A percentile compares a stretch with the other conserved stretches of the same genome.
These are phyloP conservation scores for Alternaria brassicicola DNA, from an alignment of 2,329 filamentous ascomycete genomes.

Conservation along the genomic window DNA sequence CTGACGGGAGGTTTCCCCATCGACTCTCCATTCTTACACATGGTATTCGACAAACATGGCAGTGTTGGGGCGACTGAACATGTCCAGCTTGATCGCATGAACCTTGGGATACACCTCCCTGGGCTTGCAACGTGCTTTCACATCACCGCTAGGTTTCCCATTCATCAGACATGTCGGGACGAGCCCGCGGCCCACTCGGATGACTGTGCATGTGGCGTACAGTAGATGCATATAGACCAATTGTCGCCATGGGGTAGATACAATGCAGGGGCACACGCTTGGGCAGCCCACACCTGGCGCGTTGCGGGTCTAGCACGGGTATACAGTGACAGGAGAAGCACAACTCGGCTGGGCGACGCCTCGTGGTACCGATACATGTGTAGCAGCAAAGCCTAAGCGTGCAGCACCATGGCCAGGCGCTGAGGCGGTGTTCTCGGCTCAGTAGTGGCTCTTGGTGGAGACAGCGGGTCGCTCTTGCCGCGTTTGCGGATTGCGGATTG, in stretches of 20 bases:
- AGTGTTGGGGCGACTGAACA: background rate
- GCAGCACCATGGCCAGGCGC: background rate
- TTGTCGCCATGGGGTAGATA: background rate
- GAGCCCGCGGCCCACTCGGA: background rate
- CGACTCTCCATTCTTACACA: background rate
- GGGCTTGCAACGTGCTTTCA: no score
- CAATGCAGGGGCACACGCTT: slow-evolving; percentile 16
- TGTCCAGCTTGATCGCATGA: background rate
- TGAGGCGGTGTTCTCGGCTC: slow-evolving; percentile 11
- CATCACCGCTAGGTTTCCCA: background rate
- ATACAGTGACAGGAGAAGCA: background rate
- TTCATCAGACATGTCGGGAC: background rate
- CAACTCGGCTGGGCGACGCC: background rate
- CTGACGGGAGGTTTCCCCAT: background rate
- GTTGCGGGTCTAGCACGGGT: background rate
- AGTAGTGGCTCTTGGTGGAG: slow-evolving; percentile 15
- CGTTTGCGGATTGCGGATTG: slow-evolving; percentile 30
- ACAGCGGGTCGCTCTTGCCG: slow-evolving; percentile 34
- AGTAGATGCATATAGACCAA: slow-evolving; percentile 6
- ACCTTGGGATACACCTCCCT: background rate
- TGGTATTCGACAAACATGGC: background rate
- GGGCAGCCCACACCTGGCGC: slow-evolving; percentile 1
- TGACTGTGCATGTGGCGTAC: slow-evolving; percentile 5
- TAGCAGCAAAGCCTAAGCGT: background rate
- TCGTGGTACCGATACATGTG: background rate